Percentiles rank a stretch among this genome's conserved stretches.
Conservation (phyloP, 1,284 basidiomycete genomes). For the Inonotus obliquus region DNA sequence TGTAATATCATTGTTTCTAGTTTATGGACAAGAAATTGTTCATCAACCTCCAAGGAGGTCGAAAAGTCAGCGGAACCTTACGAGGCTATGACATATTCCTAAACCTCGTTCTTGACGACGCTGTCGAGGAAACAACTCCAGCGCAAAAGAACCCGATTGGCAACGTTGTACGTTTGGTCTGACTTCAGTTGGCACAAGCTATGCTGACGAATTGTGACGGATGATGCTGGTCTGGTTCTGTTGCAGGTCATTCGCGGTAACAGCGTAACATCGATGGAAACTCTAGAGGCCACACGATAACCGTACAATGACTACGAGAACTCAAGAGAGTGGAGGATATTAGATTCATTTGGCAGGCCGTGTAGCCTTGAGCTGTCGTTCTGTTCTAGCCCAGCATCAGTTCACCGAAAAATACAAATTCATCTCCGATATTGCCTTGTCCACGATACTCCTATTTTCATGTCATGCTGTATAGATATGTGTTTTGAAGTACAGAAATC, state of each 20-base stretch:
- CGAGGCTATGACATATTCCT: conserved; percentile 99
- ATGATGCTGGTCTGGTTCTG: conserved; percentile 17
- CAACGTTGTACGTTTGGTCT: conserved; percentile 67
- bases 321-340: neutral
- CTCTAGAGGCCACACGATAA: conserved; percentile 54
- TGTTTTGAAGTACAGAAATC: neutral
- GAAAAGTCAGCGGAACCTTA: conserved; percentile 93
- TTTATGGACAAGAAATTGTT: conserved; percentile 99
- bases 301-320: neutral
- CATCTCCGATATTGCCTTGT: too few species aligned
- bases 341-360: neutral
- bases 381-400: neutral
- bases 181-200: neutral
- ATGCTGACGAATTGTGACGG: neutral
- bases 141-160: conserved; percentile 90
- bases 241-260: conserved; percentile 88
- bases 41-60: conserved; percentile 92
- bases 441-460: too few species aligned
- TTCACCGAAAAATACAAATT: too few species aligned
- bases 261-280: conserved; percentile 91
- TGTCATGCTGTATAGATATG: neutral
- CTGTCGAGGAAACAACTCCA: conserved; percentile 84
- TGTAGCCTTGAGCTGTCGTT: neutral
- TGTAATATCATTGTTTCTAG: conserved; percentile 38
- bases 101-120: conserved; percentile 96